Evolutionary conservation across 2,329 filamentous ascomycete genomes (phyloP), one percentile per base, ranked within the genome.

Genomic region (Colletotrichum cuscutae): DNA sequence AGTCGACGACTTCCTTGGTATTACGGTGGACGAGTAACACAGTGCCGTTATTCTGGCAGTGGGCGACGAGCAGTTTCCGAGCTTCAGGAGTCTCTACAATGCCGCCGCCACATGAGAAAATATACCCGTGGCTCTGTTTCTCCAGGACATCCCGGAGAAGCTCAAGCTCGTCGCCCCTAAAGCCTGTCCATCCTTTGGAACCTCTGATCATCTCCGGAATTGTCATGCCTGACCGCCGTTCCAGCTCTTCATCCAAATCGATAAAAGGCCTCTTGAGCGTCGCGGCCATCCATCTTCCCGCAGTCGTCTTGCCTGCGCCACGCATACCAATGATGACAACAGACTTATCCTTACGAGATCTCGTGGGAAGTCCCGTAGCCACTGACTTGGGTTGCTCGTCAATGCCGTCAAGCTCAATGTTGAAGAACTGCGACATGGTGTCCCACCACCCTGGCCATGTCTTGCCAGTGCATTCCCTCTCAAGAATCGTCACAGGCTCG

Each of bases 371-470:
- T 81, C 11, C 60, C 28, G 46, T 65, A 28, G n/a, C 22, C 32
- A 13, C 26, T 5, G 46, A n/a, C 42, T 58, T 57, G 35, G 77
- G 82, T 6, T 74, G 66, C 46, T 82, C 81, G 77, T 97, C 95
- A 46, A 92, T 89, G 13, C 97, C 97, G 73, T 92, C 89, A n/a
- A 98, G 85, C 32, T 88, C 84, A 32, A 94, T 93, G 42, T 91
- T 88, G 85, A 98, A 99, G 15, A 90, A 89, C 76, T 93, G 91
- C 26, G 92, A 92, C 68, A 98, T 84, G 22, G 92, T 91, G 82
- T 99, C 97, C 97, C 97, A 99, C 95, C 97, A 99, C 11, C 96
- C 97, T 0, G 97, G 97, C 97, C 97, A 99, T 2, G 97, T 99
- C 87, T 99, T 99, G 53, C 94, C 95, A 3, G 95, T 94, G 80